Evolutionary conservation across 495 filamentous ascomycete genomes (phyloP).

Genomic region (Penicillium chermesinum): DNA sequence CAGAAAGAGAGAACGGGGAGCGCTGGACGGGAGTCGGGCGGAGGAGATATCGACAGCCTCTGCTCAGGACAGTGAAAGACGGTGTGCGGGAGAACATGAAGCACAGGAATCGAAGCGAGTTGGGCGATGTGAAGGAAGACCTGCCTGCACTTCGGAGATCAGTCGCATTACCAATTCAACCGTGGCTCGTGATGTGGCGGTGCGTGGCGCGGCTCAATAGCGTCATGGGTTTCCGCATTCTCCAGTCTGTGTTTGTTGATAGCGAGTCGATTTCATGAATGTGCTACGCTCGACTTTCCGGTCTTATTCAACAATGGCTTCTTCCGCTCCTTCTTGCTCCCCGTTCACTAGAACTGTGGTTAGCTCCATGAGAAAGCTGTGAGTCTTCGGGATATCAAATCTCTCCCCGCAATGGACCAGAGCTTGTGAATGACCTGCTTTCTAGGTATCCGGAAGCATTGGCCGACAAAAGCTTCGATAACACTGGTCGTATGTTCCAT

Average conservation of each 20-base stretch:
- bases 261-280: conserved; percentile 16
- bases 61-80: conserved; percentile 33
- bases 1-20: conserved; percentile 36
- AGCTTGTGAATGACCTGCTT: conserved; percentile 16
- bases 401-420: conserved; percentile 16
- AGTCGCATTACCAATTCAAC: conserved; percentile 4
- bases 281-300: conserved; percentile 15
- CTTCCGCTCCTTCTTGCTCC: conserved; percentile 37
- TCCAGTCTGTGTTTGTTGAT: not conserved
- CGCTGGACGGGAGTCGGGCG: conserved; percentile 19
- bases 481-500: conserved; percentile 68
- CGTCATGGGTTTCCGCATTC: conserved; percentile 3
- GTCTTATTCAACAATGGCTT: conserved; percentile 32
- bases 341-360: conserved; percentile 77
- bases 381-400: conserved; percentile 29
- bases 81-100: conserved; percentile 43
- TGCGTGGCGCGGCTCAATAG: conserved; percentile 1
- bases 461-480: conserved; percentile 89
- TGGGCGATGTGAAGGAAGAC: not conserved
- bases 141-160: not conserved
- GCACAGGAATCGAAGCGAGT: conserved; percentile 4
- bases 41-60: conserved; percentile 43
- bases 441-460: conserved; percentile 80
- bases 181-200: conserved; percentile 6
- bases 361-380: conserved; percentile 76